Evolutionary conservation across 2,329 filamentous ascomycete genomes (phyloP), one percentile per base, ranked within the genome.

Genomic region (Alternaria conjuncta): DNA sequence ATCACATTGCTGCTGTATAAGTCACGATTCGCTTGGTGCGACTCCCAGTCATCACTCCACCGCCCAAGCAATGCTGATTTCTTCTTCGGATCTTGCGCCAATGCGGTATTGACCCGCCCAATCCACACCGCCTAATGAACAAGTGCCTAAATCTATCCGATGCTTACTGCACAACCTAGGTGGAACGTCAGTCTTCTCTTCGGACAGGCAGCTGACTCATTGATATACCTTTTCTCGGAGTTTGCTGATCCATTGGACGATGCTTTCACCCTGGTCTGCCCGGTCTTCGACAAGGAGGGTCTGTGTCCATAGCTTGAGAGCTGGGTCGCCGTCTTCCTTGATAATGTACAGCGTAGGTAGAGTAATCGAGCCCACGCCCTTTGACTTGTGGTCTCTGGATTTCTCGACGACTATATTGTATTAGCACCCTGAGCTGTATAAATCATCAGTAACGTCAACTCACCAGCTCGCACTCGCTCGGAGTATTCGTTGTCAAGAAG

Each of bases 401-500:
- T 99, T 99, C 73, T 94, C 90, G 60, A 97, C 84, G 10, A 99
- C 94, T 7, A 92, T 92, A 55, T 47, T 25, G 55, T 23, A 45
- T 71, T 44, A 69, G 63, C 26, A 30, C 10, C 47, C 20, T n/a
- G 13, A 11, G 21, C n/a, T 12, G 32, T 60, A 23, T 32, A 3
- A 20, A 21, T n/a, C 11, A 12, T 12, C 8, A 18, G 23, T 2
- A 12, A 9, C 9, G 13, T 50, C 32, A 5, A 55, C 69, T 67
- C 45, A 71, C 69, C 69, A 26, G 72, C 72, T 64, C 96, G 89
- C 36, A 99, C 91, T 25, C 95, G 89, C 84, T 98, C 95, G 81
- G 94, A 98, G 86, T 98, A 97, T 79, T 99, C 96, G 71, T 93
- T 95, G 72, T 98, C 96, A 43, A 98, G 83, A 71, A 96, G 90